Conservation (phyloP, 1,284 basidiomycete species). For the Malassezia caprae region DNA sequence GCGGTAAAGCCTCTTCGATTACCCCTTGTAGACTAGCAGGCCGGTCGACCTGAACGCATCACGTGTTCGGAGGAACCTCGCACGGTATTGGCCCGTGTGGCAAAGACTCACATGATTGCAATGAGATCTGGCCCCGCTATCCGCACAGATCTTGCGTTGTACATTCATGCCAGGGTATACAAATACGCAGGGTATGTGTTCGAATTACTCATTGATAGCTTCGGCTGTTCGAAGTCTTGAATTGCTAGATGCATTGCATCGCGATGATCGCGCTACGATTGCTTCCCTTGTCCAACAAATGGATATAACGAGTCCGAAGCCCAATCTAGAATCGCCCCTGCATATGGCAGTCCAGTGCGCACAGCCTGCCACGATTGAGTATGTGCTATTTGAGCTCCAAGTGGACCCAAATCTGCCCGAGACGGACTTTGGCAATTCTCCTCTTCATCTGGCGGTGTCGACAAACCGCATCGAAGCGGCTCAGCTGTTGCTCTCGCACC, state of each 20-base stretch:
- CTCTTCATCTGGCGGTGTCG: constrained; percentile 75
- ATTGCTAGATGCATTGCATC: constrained; percentile 62
- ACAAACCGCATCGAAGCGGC: constrained; percentile 68
- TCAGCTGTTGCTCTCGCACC: constrained; percentile 51
- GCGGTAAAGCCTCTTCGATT: not conserved
- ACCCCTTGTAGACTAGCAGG: not conserved
- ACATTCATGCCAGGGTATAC: not conserved
- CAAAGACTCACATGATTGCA: not conserved
- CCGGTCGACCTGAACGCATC: not conserved
- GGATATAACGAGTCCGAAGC: constrained; percentile 4
- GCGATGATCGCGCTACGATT: constrained; percentile 27
- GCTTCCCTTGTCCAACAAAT: constrained; percentile 40
- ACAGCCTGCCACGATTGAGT: constrained; percentile 52
- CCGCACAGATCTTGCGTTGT: not conserved
- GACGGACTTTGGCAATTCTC: constrained; percentile 57
- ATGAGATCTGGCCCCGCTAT: not conserved
- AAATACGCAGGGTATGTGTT: not conserved
- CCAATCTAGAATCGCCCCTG: constrained; percentile 53
- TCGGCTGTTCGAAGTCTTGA: constrained; percentile 58
- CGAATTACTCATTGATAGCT: not conserved
- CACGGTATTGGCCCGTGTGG: not conserved
- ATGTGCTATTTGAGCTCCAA: constrained; percentile 63
- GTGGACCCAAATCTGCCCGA: constrained; percentile 48
- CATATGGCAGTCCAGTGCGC: constrained; percentile 79
- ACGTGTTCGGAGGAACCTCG: not conserved